Percentiles rank a stretch among this genome's conserved stretches.
Conservation (phyloP, 768 basidiomycete species). For the Leccinellum luteum region DNA sequence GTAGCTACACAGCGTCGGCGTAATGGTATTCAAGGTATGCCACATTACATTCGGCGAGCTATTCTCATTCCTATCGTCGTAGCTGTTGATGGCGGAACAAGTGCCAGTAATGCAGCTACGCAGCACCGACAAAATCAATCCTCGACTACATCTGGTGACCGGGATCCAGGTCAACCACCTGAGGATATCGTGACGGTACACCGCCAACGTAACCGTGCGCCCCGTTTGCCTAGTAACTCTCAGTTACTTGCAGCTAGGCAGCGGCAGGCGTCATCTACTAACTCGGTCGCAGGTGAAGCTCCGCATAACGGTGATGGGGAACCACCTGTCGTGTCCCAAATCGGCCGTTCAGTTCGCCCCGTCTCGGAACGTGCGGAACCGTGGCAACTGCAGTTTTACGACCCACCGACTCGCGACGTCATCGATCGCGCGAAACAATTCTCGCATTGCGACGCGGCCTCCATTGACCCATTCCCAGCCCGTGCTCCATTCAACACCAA, state of each 20-base stretch:
- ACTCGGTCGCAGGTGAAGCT: too few species aligned
- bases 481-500: neutral
- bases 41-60: too few species aligned
- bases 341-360: neutral
- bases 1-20: too few species aligned
- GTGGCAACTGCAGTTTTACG: slow-evolving; percentile 4
- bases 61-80: too few species aligned
- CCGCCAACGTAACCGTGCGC: neutral
- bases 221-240: neutral
- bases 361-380: neutral
- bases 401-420: neutral
- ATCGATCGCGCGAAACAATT: slow-evolving; percentile 4
- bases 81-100: too few species aligned
- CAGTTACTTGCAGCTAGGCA: neutral
- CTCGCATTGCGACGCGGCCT: neutral
- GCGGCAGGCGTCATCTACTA: too few species aligned
- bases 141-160: neutral
- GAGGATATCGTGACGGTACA: neutral
- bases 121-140: too few species aligned
- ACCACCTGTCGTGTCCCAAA: too few species aligned
- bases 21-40: too few species aligned
- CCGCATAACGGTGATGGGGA: too few species aligned
- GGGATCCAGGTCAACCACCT: neutral
- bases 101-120: too few species aligned
- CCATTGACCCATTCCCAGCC: slow-evolving; percentile 3